Evolutionary conservation across 148 eudicot genomes (phyloP).

Genomic region (Tetragonia tetragonoides): DNA sequence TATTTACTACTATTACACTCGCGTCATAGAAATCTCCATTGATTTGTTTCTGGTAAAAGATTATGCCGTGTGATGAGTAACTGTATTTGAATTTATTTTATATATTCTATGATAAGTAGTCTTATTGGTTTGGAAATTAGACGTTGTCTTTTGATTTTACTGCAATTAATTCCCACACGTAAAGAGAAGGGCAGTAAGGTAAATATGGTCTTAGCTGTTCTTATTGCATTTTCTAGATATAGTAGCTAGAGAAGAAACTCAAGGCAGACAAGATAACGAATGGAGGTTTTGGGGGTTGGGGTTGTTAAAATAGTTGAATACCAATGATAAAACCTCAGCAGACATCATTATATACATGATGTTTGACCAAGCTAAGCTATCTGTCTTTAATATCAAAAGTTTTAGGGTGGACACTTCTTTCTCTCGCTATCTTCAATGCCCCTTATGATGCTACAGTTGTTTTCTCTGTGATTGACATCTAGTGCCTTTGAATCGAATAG

Average conservation of each 20-base stretch:
- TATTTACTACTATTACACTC: background rate
- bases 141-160: no score
- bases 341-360: background rate
- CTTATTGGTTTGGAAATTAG: no score
- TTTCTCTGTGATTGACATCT: background rate
- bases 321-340: background rate
- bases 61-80: background rate
- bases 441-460: background rate
- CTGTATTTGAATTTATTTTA: background rate
- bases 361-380: conserved; percentile 10
- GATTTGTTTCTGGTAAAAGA: background rate
- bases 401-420: conserved; percentile 3
- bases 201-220: background rate
- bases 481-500: background rate
- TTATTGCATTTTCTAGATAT: background rate
- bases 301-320: conserved; percentile 30
- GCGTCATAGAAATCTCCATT: background rate
- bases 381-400: background rate
- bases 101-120: no score
- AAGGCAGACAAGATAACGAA: conserved; percentile 22
- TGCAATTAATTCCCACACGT: no score
- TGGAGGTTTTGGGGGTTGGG: conserved; percentile 25
- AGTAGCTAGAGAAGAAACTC: conserved; percentile 31
- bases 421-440: background rate
- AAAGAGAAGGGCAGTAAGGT: no score